These are phyloP conservation scores for Lentinula aciculospora DNA, from an alignment of 768 basidiomycete genomes.

Conservation along the genomic window DNA sequence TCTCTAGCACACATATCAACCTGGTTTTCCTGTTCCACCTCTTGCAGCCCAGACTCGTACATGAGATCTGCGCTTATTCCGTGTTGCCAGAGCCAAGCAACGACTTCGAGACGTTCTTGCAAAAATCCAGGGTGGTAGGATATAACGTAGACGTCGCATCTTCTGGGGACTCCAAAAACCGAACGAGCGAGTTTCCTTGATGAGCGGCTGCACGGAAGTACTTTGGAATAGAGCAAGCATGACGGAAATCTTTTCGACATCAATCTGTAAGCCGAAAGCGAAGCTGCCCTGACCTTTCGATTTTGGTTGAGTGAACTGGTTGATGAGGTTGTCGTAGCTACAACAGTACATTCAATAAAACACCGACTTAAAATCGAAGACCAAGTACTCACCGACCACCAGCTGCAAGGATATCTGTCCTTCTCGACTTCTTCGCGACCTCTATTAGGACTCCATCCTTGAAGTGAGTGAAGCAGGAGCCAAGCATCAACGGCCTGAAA, in stretches of 20 bases:
- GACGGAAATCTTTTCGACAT: conserved; percentile 70
- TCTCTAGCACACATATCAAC: conserved; percentile 69
- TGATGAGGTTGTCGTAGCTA: conserved; percentile 73
- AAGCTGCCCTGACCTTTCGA: conserved; percentile 50
- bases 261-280: conserved; percentile 72
- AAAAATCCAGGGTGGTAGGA: conserved; percentile 73
- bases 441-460: conserved; percentile 74
- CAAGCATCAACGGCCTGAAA: conserved; percentile 73
- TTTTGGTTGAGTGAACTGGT: conserved; percentile 51
- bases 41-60: conserved; percentile 71
- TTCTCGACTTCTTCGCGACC: conserved; percentile 61
- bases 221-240: conserved; percentile 68
- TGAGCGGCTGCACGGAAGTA: conserved; percentile 58
- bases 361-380: neutral
- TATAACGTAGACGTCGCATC: conserved; percentile 84
- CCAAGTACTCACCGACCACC: conserved; percentile 60
- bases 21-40: conserved; percentile 59
- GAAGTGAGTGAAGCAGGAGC: conserved; percentile 58
- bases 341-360: neutral
- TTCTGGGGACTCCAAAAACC: conserved; percentile 87
- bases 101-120: conserved; percentile 74
- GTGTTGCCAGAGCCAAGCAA: conserved; percentile 71
- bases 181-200: conserved; percentile 78
- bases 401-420: conserved; percentile 67
- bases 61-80: conserved; percentile 84